These are phyloP conservation scores for Cladosporium sp. DNA, from an alignment of 2,329 filamentous ascomycete species.

Conservation along the genomic window DNA sequence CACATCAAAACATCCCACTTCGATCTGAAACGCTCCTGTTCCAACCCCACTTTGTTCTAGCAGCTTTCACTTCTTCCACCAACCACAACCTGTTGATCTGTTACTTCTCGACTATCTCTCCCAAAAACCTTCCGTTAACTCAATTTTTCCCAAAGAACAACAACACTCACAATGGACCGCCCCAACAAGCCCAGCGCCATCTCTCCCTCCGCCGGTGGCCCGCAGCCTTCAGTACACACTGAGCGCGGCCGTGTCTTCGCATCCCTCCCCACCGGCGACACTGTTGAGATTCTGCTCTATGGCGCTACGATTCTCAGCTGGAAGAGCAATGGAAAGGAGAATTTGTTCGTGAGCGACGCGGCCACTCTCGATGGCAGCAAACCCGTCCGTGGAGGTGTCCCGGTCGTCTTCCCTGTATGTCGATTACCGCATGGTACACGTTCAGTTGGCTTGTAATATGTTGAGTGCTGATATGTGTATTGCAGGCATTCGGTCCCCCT, in stretches of 20 bases:
- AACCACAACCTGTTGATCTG: slow-evolving; percentile 1
- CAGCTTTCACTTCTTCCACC: slow-evolving; percentile 8
- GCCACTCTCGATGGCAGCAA: slow-evolving; percentile 81
- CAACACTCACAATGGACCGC: slow-evolving; percentile 60
- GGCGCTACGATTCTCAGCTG: slow-evolving; percentile 92
- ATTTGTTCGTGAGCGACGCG: slow-evolving; percentile 78
- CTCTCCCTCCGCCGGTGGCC: slow-evolving; percentile 59
- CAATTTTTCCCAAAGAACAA: not conserved
- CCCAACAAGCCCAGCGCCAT: slow-evolving; percentile 76
- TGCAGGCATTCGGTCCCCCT: slow-evolving; percentile 78
- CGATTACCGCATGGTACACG: not conserved
- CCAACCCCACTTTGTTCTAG: slow-evolving; percentile 4
- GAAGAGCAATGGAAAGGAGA: slow-evolving; percentile 77
- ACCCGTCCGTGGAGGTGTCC: slow-evolving; percentile 86
- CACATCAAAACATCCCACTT: slow-evolving; percentile 11
- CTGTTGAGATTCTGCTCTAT: slow-evolving; percentile 78
- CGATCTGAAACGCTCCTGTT: slow-evolving; percentile 6
- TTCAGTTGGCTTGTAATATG: not conserved
- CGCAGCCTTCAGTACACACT: slow-evolving; percentile 73
- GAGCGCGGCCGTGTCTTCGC: slow-evolving; percentile 72
- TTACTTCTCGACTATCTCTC: not conserved
- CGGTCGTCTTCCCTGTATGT: slow-evolving; percentile 85
- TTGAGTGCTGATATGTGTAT: not conserved
- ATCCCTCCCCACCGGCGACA: slow-evolving; percentile 79
- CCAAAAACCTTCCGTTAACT: not conserved